phyloP scores from a whole-genome alignment of 345 rosid species.

The Arabidopsis thaliana region TAIR10.1 NC_003070.9:23988001-23988500 shows the following conservation, averaged over 20 bases:
- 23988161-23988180: neutral
- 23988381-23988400: constrained; percentile 20
- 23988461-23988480: constrained; percentile 12
- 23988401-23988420: constrained; percentile 24
- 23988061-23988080: constrained; percentile 18
- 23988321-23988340: constrained; percentile 25
- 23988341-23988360: constrained; percentile 14
- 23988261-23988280: neutral
- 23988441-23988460: neutral
- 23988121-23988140: neutral
- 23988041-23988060: neutral
- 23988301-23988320: constrained; percentile 21
- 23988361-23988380: constrained; percentile 16
- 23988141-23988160: constrained; percentile 2
- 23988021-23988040: constrained; percentile 21
- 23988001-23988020: constrained; percentile 19
- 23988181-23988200: constrained; percentile 15
- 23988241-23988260: neutral
- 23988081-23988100: constrained; percentile 32
- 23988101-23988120: constrained; percentile 19
- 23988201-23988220: constrained; percentile 23
- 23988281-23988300: constrained; percentile 24
- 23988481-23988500: constrained; percentile 13
- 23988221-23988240: constrained; percentile 14
- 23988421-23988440: constrained; percentile 29